Conservation (phyloP, 2,329 filamentous ascomycete species). For the Diplodia seriata region DNA sequence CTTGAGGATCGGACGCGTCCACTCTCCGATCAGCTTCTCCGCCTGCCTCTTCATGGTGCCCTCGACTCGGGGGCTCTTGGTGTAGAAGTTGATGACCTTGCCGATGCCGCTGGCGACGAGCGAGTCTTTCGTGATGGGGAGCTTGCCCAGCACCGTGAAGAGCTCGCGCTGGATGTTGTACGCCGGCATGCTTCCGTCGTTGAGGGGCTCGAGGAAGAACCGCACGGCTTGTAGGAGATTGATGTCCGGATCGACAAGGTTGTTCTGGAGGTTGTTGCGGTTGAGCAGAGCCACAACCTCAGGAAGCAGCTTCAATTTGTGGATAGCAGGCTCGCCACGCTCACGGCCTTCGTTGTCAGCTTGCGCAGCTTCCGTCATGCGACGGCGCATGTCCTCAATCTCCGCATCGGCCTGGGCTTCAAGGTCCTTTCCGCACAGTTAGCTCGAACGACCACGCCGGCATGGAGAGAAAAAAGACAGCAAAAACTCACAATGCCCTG, state of each 20-base stretch:
- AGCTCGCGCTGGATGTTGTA: constrained; percentile 98
- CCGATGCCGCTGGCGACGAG: constrained; percentile 91
- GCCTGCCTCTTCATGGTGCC: constrained; percentile 90
- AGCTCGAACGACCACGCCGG: constrained; percentile 34
- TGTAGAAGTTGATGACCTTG: constrained; percentile 97
- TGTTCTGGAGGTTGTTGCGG: constrained; percentile 82
- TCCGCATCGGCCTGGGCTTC: constrained; percentile 90
- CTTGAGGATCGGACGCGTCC: constrained; percentile 93
- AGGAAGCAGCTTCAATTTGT: constrained; percentile 93
- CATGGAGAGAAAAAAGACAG: background rate
- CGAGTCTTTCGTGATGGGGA: constrained; percentile 90
- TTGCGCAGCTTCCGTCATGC: constrained; percentile 90
- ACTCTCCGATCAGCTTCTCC: constrained; percentile 89
- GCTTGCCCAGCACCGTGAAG: constrained; percentile 77
- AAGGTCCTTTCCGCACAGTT: constrained; percentile 67
- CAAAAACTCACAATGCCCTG: constrained; percentile 78
- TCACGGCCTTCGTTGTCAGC: constrained; percentile 84
- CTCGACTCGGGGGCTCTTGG: constrained; percentile 90
- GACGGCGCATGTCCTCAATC: constrained; percentile 83
- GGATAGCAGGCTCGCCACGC: constrained; percentile 78
- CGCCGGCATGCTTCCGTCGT: constrained; percentile 90
- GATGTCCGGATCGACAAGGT: constrained; percentile 90
- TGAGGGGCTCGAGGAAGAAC: constrained; percentile 95
- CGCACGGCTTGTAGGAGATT: constrained; percentile 94
- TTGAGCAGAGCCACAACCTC: constrained; percentile 89